Conservation (phyloP, 257 asterid species). For the Linderniella brevidens region DNA sequence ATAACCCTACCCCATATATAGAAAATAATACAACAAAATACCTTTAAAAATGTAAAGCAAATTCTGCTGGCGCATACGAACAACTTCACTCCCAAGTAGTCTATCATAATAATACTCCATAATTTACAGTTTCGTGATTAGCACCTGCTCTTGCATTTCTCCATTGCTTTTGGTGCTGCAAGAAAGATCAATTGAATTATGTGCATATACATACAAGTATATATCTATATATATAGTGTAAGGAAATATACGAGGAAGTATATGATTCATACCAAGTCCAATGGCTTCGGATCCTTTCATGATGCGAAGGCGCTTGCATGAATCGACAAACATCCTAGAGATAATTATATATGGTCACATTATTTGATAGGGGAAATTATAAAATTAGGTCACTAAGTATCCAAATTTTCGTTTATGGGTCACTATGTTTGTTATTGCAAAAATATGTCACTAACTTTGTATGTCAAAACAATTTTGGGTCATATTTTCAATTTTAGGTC, state of each 20-base stretch:
- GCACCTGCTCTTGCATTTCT: slow-evolving; percentile 50
- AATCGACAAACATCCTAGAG: slow-evolving; percentile 35
- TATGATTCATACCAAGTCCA: slow-evolving; percentile 26
- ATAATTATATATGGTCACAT: too few relatives aligned
- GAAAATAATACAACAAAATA: slow-evolving; percentile 30
- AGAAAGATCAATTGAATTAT: background rate
- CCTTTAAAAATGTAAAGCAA: slow-evolving; percentile 14
- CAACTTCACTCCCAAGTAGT: slow-evolving; percentile 12
- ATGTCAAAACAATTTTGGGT: too few relatives aligned
- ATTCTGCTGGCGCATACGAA: slow-evolving; percentile 10
- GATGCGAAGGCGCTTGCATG: slow-evolving; percentile 49
- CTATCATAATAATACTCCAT: too few relatives aligned
- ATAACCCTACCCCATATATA: slow-evolving; percentile 21
- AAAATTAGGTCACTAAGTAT: too few relatives aligned
- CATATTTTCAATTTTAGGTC: too few relatives aligned
- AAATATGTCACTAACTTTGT: too few relatives aligned
- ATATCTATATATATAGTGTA: background rate
- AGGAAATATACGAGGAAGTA: background rate
- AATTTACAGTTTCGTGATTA: too few relatives aligned
- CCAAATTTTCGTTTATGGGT: too few relatives aligned
- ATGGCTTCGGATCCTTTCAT: slow-evolving; percentile 58
- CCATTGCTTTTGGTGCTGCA: slow-evolving; percentile 49
- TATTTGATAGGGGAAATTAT: too few relatives aligned
- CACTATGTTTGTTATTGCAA: too few relatives aligned
- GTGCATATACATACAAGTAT: too few relatives aligned